Evolutionary conservation across 176 grass and related monocot species (phyloP).

Genomic region (Leersia perrieri): DNA sequence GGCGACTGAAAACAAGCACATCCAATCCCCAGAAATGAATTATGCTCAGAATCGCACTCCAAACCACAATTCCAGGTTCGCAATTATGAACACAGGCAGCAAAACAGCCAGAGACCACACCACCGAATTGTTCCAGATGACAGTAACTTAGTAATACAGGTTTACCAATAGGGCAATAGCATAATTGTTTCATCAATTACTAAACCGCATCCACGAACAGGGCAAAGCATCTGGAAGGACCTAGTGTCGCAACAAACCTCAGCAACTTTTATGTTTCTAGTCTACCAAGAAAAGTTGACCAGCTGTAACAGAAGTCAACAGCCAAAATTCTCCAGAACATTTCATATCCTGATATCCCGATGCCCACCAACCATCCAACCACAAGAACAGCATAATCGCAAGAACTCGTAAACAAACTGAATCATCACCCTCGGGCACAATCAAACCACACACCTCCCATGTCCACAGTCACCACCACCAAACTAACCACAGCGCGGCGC

Average conservation of each 20-base stretch:
- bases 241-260: background rate
- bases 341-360: background rate
- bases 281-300: background rate
- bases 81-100: background rate
- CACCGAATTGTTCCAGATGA: background rate
- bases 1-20: slow-evolving; percentile 46
- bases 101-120: background rate
- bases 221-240: background rate
- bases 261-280: background rate
- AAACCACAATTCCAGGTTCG: background rate
- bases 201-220: background rate
- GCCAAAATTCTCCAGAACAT: background rate
- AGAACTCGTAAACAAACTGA: background rate
- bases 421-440: background rate
- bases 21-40: background rate
- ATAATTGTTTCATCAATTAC: background rate
- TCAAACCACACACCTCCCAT: background rate
- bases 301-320: background rate
- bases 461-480: background rate
- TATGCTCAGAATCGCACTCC: background rate
- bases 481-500: background rate
- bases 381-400: background rate
- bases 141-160: background rate
- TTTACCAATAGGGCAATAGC: background rate
- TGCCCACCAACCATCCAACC: background rate